These are phyloP conservation scores for Irpex sp. DNA, from an alignment of 1,284 basidiomycete genomes.

Conservation along the genomic window DNA sequence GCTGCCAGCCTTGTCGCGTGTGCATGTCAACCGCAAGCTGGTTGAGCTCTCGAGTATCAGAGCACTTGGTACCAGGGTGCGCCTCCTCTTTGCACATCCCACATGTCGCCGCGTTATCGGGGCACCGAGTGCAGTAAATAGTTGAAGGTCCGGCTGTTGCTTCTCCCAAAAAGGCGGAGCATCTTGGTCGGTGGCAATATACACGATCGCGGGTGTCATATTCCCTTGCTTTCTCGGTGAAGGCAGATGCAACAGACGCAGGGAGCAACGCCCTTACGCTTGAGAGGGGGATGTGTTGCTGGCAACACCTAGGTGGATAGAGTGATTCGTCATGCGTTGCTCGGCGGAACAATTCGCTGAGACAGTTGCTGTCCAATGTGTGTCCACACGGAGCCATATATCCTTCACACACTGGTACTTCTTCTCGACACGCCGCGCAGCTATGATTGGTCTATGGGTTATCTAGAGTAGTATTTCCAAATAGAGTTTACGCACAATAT, in stretches of 20 bases:
- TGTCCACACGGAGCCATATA: constrained; percentile 34
- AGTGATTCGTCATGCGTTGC: constrained; percentile 39
- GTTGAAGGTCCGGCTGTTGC: constrained; percentile 17
- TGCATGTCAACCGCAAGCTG: constrained; percentile 38
- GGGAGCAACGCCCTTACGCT: constrained; percentile 25
- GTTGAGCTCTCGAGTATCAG: constrained; percentile 31
- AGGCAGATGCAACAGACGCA: constrained; percentile 18
- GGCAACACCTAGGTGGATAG: constrained; percentile 42
- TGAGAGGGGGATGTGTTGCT: constrained; percentile 27
- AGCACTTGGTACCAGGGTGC: constrained; percentile 26
- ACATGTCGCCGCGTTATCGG: constrained; percentile 30
- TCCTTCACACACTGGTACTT: constrained; percentile 15
- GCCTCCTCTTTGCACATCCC: constrained; percentile 38
- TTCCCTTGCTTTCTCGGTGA: constrained; percentile 32
- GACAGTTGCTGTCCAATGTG: constrained; percentile 35
- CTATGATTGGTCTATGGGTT: too few species aligned
- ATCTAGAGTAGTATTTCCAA: too few species aligned
- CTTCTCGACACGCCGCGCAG: constrained; percentile 24
- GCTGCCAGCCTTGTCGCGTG: constrained; percentile 36
- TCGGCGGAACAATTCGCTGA: constrained; percentile 32
- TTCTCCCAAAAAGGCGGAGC: constrained; percentile 52
- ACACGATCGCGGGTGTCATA: constrained; percentile 35
- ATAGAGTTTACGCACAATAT: too few species aligned
- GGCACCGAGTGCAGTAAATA: constrained; percentile 36
- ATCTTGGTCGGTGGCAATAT: constrained; percentile 38